Evolutionary conservation across 345 rosid genomes (phyloP).

Genomic region (Citrus unshiu): DNA sequence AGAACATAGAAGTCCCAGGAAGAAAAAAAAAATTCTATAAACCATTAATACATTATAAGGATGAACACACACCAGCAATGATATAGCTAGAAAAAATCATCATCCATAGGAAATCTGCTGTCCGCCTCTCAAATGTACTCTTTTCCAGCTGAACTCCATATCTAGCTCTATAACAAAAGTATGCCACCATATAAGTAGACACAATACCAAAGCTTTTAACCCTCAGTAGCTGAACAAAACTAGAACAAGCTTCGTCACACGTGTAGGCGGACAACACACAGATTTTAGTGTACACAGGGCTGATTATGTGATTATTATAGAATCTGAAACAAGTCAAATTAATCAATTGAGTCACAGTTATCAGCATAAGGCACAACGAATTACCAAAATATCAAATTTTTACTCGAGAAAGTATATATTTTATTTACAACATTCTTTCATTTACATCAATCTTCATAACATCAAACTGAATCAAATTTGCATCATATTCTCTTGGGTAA

Average conservation of each 20-base stretch:
- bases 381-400: neutral
- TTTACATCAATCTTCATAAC: neutral
- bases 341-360: neutral
- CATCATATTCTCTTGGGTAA: neutral
- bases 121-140: conserved; percentile 76
- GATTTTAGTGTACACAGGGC: neutral
- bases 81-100: conserved; percentile 63
- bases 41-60: neutral
- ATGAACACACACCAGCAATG: conserved; percentile 41
- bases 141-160: conserved; percentile 88
- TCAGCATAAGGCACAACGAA: neutral
- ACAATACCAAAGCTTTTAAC: neutral
- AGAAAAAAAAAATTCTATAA: neutral
- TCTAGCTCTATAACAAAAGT: conserved; percentile 59
- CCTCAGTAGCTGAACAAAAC: neutral
- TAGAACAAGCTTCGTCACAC: neutral
- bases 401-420: neutral
- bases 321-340: conserved; percentile 44
- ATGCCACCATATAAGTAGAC: neutral
- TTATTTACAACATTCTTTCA: neutral
- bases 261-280: neutral
- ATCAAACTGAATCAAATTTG: neutral
- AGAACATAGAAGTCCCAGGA: neutral
- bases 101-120: conserved; percentile 87
- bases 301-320: conserved; percentile 22